A percentile compares a stretch with the other conserved stretches of the same genome.
Evolutionary conservation across 768 basidiomycete species (phyloP).

Genomic region (Suillus brevipes): DNA sequence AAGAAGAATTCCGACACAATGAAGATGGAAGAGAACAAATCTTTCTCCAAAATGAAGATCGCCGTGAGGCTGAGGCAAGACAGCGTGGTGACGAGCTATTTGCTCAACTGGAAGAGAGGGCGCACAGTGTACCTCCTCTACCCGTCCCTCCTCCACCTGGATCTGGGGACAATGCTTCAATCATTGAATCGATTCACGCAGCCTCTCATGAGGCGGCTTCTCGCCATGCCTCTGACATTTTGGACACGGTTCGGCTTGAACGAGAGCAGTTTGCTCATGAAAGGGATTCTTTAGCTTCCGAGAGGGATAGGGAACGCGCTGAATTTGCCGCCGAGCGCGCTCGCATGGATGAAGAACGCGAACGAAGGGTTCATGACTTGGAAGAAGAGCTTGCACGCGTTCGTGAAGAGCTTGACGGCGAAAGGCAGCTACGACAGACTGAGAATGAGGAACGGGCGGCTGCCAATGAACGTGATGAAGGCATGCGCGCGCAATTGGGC

Average conservation of each 20-base stretch:
- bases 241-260: constrained; percentile 57
- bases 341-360: constrained; percentile 48
- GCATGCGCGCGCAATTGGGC: constrained; percentile 55
- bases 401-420: constrained; percentile 61
- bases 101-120: constrained; percentile 29
- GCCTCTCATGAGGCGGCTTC: constrained; percentile 56
- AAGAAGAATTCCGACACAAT: constrained; percentile 59
- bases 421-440: constrained; percentile 54
- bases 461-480: constrained; percentile 58
- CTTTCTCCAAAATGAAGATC: constrained; percentile 59
- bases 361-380: constrained; percentile 55
- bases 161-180: constrained; percentile 29
- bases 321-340: constrained; percentile 51
- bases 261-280: constrained; percentile 59
- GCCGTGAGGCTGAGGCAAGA: constrained; percentile 56
- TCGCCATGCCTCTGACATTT: constrained; percentile 56
- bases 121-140: constrained; percentile 23
- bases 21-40: constrained; percentile 66
- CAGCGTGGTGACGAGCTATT: constrained; percentile 34
- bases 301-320: constrained; percentile 52
- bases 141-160: constrained; percentile 17
- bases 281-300: constrained; percentile 52
- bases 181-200: constrained; percentile 38
- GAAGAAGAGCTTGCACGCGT: constrained; percentile 62
- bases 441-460: constrained; percentile 68